Evolutionary conservation across 75 land plant genomes (phyloP).

Genomic region (Ceratopteris richardii): DNA sequence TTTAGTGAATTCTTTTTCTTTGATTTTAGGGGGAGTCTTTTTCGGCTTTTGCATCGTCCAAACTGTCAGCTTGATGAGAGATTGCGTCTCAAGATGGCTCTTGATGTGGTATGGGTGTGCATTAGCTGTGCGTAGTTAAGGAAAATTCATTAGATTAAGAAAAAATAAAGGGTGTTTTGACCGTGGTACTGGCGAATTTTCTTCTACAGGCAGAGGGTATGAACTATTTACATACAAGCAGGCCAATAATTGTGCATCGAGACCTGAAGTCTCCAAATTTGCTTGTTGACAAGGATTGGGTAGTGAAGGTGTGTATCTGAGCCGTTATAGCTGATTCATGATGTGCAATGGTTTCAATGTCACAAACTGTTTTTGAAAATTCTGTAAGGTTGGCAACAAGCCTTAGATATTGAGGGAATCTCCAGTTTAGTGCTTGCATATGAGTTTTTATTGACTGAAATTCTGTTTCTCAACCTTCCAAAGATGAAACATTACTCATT

Average conservation of each 20-base stretch:
- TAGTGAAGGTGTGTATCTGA: constrained; percentile 69
- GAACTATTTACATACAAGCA: constrained; percentile 88
- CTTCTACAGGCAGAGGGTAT: constrained; percentile 83
- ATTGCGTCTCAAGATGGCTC: constrained; percentile 61
- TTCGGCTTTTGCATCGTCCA: constrained; percentile 59
- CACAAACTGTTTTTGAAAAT: background rate
- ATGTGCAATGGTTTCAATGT: background rate
- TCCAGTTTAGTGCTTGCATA: too few relatives aligned
- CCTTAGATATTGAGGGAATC: too few relatives aligned
- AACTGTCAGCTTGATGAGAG: constrained; percentile 58
- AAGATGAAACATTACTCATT: too few relatives aligned
- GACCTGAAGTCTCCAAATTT: constrained; percentile 96
- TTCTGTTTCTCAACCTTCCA: too few relatives aligned
- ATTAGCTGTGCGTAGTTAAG: too few relatives aligned
- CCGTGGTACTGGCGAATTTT: too few relatives aligned
- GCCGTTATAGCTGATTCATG: too few relatives aligned
- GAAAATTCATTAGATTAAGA: too few relatives aligned
- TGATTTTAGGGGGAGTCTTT: constrained; percentile 62
- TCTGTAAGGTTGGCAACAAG: too few relatives aligned
- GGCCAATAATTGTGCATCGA: constrained; percentile 86
- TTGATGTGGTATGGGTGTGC: constrained; percentile 63
- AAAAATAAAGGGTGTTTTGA: too few relatives aligned
- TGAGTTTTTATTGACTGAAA: too few relatives aligned
- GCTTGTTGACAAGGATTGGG: constrained; percentile 96
- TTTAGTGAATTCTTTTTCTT: background rate